Evolutionary conservation across 2,329 filamentous ascomycete species (phyloP), one percentile per base, ranked within the genome.

Genomic region (Podosphaera fusca): DNA sequence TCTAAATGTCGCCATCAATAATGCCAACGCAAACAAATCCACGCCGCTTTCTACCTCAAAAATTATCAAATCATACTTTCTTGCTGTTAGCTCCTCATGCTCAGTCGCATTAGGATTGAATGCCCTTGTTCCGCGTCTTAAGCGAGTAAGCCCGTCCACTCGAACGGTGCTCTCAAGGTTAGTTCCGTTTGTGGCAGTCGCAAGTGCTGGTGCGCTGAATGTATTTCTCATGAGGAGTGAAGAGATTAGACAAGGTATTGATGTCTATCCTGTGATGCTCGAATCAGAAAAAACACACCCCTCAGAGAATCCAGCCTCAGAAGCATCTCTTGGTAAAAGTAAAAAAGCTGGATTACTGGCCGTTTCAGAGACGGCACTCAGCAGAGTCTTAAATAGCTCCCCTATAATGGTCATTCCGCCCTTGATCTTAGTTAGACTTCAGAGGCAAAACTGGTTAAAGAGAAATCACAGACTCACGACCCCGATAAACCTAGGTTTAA

Each of bases 371-470:
- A 98, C 92, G 53, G 92, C 92, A 2, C 73, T 94, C 51, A 92
- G 85, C 63, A 81, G 92, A 59, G 89, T 96, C 59, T 75, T 96
- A 65, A 98, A 96, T 70, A 85, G 87, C 59, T 94, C 86, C 10
- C 92, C 92, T 9, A 92, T 98, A 72, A 98, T 98, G 92, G 88
- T 94, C 12, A 75, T 98, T 51, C 92, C 92, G 47, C 87, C 92
- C 30, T 74, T 98, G 67, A 72, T 94, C 31, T 76, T 98, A 57
- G 85, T 96, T 56, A 77, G 81, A 63, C 73, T 98, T 64, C 89
- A 98, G 75, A 78, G 82, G 70, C 85, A 81, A 55, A 76, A 83
- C 59, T 96, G 87, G 87, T 71, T 96, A 64, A 81, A 81, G 72
- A 74, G 75, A 60, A 79, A 86, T 61, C 92, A 90, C 5, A 76